Evolutionary conservation across 257 asterid genomes (phyloP).

Genomic region (Solanum etuberosum): DNA sequence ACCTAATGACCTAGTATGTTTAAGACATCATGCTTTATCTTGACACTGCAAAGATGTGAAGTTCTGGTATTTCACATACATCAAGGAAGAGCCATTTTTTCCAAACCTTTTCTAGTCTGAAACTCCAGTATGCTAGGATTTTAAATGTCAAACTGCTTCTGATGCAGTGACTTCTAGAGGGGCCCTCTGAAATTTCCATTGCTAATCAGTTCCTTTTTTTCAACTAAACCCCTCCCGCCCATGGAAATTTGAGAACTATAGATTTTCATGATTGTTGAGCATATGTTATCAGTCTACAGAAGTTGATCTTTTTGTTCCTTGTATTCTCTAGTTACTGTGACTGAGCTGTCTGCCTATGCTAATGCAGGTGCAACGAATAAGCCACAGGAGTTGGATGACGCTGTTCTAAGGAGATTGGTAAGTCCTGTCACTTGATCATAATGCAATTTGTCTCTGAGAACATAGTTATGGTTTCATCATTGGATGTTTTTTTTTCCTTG

Average conservation of each 20-base stretch:
- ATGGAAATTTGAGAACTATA: background rate
- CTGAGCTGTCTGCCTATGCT: conserved; percentile 5
- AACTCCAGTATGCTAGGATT: background rate
- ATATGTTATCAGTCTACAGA: background rate
- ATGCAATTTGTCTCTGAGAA: background rate
- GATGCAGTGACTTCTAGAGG: background rate
- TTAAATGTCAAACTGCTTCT: background rate
- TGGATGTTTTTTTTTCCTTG: background rate
- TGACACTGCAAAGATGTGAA: background rate
- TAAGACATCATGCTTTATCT: background rate
- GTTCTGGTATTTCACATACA: background rate
- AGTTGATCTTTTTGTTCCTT: background rate
- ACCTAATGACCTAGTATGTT: background rate
- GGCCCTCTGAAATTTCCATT: background rate
- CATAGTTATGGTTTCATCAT: background rate
- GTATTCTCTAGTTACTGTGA: background rate
- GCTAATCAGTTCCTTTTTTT: background rate
- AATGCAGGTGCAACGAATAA: conserved; percentile 96
- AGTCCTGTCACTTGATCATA: conserved; percentile 19
- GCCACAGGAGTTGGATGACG: conserved; percentile 98
- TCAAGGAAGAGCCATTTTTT: background rate
- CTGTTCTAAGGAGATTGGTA: conserved; percentile 98
- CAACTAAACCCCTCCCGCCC: background rate
- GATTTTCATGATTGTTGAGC: background rate
- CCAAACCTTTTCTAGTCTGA: background rate